Percentiles rank a stretch among this genome's conserved stretches.
These are phyloP conservation scores for Podospora pseudoanserina DNA, from an alignment of 495 filamentous ascomycete genomes.

Conservation along the genomic window DNA sequence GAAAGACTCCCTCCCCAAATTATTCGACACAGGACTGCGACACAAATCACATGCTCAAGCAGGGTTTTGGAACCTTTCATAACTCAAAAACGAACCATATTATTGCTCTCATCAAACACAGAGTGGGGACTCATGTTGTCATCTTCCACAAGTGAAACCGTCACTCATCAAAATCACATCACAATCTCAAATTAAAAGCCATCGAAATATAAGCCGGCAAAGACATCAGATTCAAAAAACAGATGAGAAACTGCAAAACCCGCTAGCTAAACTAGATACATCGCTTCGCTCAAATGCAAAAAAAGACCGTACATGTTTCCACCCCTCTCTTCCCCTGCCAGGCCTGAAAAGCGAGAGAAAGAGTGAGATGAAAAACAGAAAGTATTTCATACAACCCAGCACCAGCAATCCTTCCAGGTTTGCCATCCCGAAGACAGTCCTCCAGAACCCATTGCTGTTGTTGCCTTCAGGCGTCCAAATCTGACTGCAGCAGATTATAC, in stretches of 20 bases:
- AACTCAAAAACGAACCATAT: neutral
- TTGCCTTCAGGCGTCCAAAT: neutral
- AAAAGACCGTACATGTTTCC: neutral
- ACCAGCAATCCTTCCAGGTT: neutral
- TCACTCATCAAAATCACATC: neutral
- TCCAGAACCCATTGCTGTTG: neutral
- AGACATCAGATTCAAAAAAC: neutral
- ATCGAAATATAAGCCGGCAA: neutral
- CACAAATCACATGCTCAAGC: neutral
- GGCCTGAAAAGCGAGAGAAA: neutral
- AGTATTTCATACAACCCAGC: neutral
- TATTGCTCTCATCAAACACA: neutral
- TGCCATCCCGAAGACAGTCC: neutral
- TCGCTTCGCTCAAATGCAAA: neutral
- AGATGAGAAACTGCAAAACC: neutral
- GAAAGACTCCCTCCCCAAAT: too few relatives aligned
- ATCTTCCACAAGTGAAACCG: neutral
- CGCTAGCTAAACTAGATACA: neutral
- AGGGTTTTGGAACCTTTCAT: neutral
- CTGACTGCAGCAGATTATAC: neutral
- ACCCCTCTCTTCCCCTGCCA: neutral
- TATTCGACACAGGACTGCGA: too few relatives aligned
- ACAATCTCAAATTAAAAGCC: neutral
- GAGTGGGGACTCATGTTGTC: neutral
- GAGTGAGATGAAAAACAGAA: neutral